Evolutionary conservation across 164 flowering plant genomes (phyloP), one percentile per base, ranked within the genome.

Genomic region (Umbellularia californica): DNA sequence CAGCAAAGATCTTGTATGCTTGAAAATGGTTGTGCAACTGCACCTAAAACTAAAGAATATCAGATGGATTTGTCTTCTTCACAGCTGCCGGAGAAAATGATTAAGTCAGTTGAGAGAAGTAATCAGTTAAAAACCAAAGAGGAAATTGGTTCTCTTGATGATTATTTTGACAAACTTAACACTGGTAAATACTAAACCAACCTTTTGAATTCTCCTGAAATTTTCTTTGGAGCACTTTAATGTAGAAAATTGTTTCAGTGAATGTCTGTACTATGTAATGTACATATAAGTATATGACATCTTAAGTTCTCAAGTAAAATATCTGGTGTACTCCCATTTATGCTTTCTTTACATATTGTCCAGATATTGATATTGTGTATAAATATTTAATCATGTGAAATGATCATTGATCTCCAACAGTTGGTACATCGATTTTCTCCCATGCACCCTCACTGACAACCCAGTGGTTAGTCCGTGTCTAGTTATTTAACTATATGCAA

Each of bases 121-220:
- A 75, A 71, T 47, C 74, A 77, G 63, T 67, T 77, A 52, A 81
- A 72, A 73, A 77, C 83, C 55, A 73, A 77, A 70, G 73, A 77
- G 71, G 88, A 68, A 69, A 72, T 88, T 69, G 70, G 74, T 17
- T 78, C 79, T 74, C 78, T 87, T 1, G 83, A 84, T 19, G 74
- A 74, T 77, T 88, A 86, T 78, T 79, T 86, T 72, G 79, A 58
- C 69, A 85, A 85, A 79, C 81, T 85, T 70, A 70, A 81, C 20
- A 13, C 72, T 68, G 88, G 86, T 83, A 68, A 75, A 52, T 15
- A 47, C n/a, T 24, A 22, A n/a, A 47, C 3, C 41, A 35, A 23
- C 5, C 14, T 74, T 19, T 71, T 68, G 50, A 58, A 19, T 12
- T 58, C 19, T 22, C 19, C 55, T 41, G 58, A n/a, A 4, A 12